Percentiles rank a stretch among this genome's conserved stretches.
Evolutionary conservation across 805 yeast genomes (phyloP).

Genomic region (Suhomyces vadensis): DNA sequence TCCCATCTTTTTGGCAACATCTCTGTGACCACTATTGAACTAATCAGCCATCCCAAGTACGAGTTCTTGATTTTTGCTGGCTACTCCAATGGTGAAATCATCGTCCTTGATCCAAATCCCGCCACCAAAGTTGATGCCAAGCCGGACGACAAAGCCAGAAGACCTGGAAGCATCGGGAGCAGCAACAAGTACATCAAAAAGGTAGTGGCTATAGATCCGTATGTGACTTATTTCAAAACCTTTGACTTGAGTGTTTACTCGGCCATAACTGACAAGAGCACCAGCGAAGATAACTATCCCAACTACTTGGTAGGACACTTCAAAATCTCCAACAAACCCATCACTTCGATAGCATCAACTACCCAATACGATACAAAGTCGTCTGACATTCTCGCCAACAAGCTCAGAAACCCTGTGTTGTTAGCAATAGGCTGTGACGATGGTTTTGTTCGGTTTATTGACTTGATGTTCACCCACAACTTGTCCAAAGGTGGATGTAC

Average conservation of each 20-base stretch:
- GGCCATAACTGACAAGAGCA: neutral
- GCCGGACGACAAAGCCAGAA: conserved; percentile 6
- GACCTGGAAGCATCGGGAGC: conserved; percentile 4
- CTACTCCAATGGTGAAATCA: conserved; percentile 61
- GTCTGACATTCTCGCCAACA: neutral
- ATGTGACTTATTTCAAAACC: conserved; percentile 37
- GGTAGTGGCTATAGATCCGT: conserved; percentile 27
- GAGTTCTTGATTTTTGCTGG: conserved; percentile 59
- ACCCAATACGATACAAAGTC: conserved; percentile 17
- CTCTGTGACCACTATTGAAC: conserved; percentile 22
- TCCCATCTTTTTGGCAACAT: conserved; percentile 13
- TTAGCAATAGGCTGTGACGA: conserved; percentile 62
- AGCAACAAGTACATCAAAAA: conserved; percentile 13
- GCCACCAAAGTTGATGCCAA: neutral
- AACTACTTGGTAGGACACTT: conserved; percentile 52
- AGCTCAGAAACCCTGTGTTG: conserved; percentile 41
- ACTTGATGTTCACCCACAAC: conserved; percentile 39
- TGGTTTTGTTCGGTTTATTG: conserved; percentile 61
- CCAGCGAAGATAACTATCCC: conserved; percentile 7
- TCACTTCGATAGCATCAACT: conserved; percentile 48
- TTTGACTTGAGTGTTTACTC: conserved; percentile 32
- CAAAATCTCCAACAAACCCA: conserved; percentile 58
- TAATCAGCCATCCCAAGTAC: conserved; percentile 30
- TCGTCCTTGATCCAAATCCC: conserved; percentile 42
- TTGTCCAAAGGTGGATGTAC: neutral